Evolutionary conservation across 2,329 filamentous ascomycete species (phyloP), one percentile per base, ranked within the genome.

Genomic region (Capronia epimyces): DNA sequence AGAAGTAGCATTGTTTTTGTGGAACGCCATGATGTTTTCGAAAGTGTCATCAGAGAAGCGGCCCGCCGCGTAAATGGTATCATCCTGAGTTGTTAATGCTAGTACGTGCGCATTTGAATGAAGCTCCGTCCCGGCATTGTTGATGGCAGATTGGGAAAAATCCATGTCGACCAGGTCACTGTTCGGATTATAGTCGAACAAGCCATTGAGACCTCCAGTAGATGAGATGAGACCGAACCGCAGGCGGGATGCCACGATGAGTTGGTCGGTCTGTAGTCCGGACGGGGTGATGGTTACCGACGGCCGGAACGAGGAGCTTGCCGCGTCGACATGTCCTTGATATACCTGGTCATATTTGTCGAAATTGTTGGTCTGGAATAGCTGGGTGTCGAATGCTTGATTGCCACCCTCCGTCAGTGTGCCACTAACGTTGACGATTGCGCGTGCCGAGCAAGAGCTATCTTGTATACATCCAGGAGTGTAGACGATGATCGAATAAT

Each of bases 271-370:
- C 67, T 89, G 86, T 32, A 79, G 82, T 25, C 77, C 66, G 18
- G 81, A 73, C 3, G 91, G 86, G 0, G 81, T 78, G 39, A 98
- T 72, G 0, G 86, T 95, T 46, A 98, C 82, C 3, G 80, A 81
- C 12, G 91, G 89, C 36, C 83, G 83, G 74, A 96, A 96, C 16
- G 78, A 79, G 56, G 72, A 74, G 8, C 80, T 84, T 46, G 79
- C 82, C 47, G 83, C 83, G 64, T 97, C 89, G 47, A 98, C 82
- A 59, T 82, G 82, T 41, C 90, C 93, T 59, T 84, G 86, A 69
- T 89, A 95, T 52, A 98, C 83, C 60, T 87, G 83, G 65, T 98
- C 93, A 64, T 95, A 97, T 69, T 98, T 98, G 74, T 97, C 91
- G 67, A 84, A 94, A 66, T 94, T 80, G 70, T 98, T 98, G 15